phyloP scores from a whole-genome alignment of 2,329 filamentous ascomycete genomes.

The Harringtonia aguacate region DNA sequence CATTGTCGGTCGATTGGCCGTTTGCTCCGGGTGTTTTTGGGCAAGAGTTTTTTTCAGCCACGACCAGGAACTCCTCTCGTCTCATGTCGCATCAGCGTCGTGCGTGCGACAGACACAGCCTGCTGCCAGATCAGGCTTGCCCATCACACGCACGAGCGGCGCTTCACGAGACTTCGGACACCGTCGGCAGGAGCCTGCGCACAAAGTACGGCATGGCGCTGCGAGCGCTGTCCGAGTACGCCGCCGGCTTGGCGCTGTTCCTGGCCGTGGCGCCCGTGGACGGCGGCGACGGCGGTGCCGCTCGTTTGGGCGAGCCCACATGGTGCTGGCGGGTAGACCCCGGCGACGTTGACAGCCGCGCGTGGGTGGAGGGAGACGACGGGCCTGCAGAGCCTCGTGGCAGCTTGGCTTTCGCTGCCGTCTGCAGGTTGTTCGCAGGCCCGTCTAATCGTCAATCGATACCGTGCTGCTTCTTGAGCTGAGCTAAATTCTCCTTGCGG shows the following conservation, averaged over 20 bases:
- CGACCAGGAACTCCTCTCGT: too few species aligned
- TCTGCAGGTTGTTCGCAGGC: conserved; percentile 45
- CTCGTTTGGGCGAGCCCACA: neutral
- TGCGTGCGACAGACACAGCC: too few species aligned
- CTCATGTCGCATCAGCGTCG: too few species aligned
- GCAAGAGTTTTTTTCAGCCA: too few species aligned
- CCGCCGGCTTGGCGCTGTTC: conserved; percentile 21
- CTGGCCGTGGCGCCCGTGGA: neutral
- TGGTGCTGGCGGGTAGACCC: conserved; percentile 5
- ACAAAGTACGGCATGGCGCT: conserved; percentile 23
- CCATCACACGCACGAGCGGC: too few species aligned
- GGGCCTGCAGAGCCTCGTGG: conserved; percentile 46
- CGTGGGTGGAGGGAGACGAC: conserved; percentile 38
- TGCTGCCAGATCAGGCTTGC: too few species aligned
- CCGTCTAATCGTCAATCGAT: conserved; percentile 91
- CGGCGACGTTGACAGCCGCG: conserved; percentile 18
- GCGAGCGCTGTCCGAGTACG: conserved; percentile 21
- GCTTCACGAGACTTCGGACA: conserved; percentile 12
- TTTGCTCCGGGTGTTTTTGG: too few species aligned
- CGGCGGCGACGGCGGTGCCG: conserved; percentile 9
- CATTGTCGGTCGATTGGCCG: too few species aligned
- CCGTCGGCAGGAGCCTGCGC: conserved; percentile 25
- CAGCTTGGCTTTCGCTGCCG: conserved; percentile 9
- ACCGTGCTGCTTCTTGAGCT: conserved; percentile 93
- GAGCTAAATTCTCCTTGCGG: conserved; percentile 94